Conservation (phyloP, 2,329 filamentous ascomycete genomes). For the Colletotrichum australisinense region DNA sequence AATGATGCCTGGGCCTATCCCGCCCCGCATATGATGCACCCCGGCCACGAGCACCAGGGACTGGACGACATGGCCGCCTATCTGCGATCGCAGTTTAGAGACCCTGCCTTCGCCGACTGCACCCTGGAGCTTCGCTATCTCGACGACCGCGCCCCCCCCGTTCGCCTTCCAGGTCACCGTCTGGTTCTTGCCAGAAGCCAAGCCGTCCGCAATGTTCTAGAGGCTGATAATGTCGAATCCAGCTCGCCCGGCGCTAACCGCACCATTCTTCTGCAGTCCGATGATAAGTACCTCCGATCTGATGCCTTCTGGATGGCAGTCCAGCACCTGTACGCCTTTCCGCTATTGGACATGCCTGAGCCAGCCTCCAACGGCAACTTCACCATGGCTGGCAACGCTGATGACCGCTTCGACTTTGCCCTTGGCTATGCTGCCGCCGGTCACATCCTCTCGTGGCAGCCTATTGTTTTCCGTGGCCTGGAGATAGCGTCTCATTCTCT, state of each 20-base stretch:
- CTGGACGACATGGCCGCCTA: slow-evolving; percentile 52
- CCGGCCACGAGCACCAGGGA: slow-evolving; percentile 34
- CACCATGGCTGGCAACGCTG: slow-evolving; percentile 50
- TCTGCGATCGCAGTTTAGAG: slow-evolving; percentile 52
- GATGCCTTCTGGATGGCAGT: slow-evolving; percentile 68
- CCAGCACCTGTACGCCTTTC: slow-evolving; percentile 68
- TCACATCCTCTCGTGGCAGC: slow-evolving; percentile 64
- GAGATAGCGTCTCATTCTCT: slow-evolving; percentile 69
- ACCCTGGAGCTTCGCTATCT: slow-evolving; percentile 58
- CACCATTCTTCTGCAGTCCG: slow-evolving; percentile 58
- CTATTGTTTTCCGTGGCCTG: slow-evolving; percentile 67
- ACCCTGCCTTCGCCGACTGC: slow-evolving; percentile 56
- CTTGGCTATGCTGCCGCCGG: slow-evolving; percentile 75
- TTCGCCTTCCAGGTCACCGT: slow-evolving; percentile 64
- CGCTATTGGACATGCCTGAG: slow-evolving; percentile 54
- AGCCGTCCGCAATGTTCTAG: slow-evolving; percentile 43
- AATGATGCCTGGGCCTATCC: slow-evolving; percentile 44
- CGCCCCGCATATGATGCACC: slow-evolving; percentile 38
- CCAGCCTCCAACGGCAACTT: slow-evolving; percentile 44
- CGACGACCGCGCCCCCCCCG: slow-evolving; percentile 49
- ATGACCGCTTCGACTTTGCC: slow-evolving; percentile 64
- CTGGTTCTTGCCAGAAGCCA: slow-evolving; percentile 67
- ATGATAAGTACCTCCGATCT: slow-evolving; percentile 64
- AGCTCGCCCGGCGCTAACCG: slow-evolving; percentile 44
- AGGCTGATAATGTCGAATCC: slow-evolving; percentile 25